These are phyloP conservation scores for Pichia occidentalis DNA, from an alignment of 805 yeast species.

Conservation along the genomic window DNA sequence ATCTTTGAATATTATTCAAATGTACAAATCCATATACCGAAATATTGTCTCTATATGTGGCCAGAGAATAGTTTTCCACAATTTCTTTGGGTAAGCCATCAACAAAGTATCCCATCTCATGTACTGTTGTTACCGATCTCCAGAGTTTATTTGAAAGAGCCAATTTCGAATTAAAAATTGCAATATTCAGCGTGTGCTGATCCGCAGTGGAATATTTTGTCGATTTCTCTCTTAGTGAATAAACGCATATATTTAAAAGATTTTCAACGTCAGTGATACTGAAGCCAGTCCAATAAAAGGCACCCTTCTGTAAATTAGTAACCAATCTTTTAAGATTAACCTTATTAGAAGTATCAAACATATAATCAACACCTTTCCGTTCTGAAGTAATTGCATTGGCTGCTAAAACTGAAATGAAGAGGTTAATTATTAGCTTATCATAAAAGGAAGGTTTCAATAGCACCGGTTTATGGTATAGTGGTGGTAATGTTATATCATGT, in stretches of 20 bases:
- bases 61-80: slow-evolving; percentile 38
- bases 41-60: slow-evolving; percentile 29
- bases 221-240: slow-evolving; percentile 33
- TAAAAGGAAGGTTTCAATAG: slow-evolving; percentile 57
- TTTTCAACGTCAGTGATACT: slow-evolving; percentile 50
- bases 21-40: slow-evolving; percentile 59
- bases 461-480: slow-evolving; percentile 50
- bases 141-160: slow-evolving; percentile 51
- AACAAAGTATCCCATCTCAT: slow-evolving; percentile 60
- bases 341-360: slow-evolving; percentile 59
- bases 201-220: slow-evolving; percentile 35
- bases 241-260: slow-evolving; percentile 42
- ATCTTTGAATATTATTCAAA: slow-evolving; percentile 42
- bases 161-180: slow-evolving; percentile 38
- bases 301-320: slow-evolving; percentile 56
- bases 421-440: slow-evolving; percentile 53
- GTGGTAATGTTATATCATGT: slow-evolving; percentile 50
- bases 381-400: slow-evolving; percentile 72
- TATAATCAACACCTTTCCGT: slow-evolving; percentile 57
- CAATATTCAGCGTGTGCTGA: slow-evolving; percentile 33
- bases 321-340: slow-evolving; percentile 49
- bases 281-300: slow-evolving; percentile 75
- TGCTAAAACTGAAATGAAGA: slow-evolving; percentile 61
- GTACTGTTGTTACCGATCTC: slow-evolving; percentile 51
- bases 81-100: slow-evolving; percentile 38